Evolutionary conservation across 148 eudicot genomes (phyloP).

Genomic region (Nepenthes gracilis): DNA sequence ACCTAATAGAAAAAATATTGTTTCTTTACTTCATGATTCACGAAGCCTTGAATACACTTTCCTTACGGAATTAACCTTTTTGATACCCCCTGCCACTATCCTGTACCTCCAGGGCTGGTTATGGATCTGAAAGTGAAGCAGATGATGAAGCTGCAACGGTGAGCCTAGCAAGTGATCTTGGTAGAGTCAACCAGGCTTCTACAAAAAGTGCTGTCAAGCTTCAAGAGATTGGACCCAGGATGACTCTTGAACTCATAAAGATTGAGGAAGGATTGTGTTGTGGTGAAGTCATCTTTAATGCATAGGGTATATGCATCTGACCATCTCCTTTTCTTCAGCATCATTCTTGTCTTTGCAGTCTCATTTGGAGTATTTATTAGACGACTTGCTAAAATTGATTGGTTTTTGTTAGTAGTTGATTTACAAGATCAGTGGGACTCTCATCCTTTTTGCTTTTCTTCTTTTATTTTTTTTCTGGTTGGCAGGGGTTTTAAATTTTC

Average conservation of each 20-base stretch:
- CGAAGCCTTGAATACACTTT: too few species aligned
- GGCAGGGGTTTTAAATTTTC: too few species aligned
- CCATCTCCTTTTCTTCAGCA: background rate
- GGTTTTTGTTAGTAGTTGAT: too few species aligned
- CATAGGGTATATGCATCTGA: constrained; percentile 24
- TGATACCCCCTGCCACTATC: background rate
- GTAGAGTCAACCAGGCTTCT: constrained; percentile 77
- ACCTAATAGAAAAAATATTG: too few species aligned
- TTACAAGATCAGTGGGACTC: too few species aligned
- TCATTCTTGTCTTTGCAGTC: background rate
- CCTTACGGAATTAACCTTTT: background rate
- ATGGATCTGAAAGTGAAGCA: constrained; percentile 92
- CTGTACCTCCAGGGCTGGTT: constrained; percentile 51
- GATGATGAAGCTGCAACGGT: constrained; percentile 95
- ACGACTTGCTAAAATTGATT: background rate
- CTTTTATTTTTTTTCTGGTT: too few species aligned
- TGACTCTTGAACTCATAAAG: constrained; percentile 76
- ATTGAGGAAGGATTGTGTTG: constrained; percentile 88
- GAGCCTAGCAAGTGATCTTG: constrained; percentile 58
- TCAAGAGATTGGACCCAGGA: constrained; percentile 95
- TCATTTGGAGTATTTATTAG: background rate
- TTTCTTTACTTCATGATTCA: too few species aligned
- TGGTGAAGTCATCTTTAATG: constrained; percentile 66
- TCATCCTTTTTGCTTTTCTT: too few species aligned
- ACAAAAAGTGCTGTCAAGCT: constrained; percentile 94